Evolutionary conservation across 1,284 basidiomycete species (phyloP).

Genomic region (Papiliotrema nemorosa): DNA sequence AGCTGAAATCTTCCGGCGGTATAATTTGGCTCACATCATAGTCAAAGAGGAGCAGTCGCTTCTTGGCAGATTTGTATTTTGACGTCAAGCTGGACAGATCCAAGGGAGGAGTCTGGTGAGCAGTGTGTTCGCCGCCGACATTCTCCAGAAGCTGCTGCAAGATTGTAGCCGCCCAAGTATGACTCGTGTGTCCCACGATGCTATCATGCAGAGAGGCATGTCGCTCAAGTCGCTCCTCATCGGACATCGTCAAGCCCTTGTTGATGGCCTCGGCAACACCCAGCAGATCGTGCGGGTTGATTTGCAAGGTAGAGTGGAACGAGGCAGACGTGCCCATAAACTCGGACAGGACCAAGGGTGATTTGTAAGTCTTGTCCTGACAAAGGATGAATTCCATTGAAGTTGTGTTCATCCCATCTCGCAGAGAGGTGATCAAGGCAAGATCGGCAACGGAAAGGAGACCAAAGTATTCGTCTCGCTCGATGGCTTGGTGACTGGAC

Average conservation of each 20-base stretch:
- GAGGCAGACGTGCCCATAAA: conserved; percentile 82
- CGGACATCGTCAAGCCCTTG: conserved; percentile 75
- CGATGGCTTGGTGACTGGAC: conserved; percentile 86
- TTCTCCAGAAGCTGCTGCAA: conserved; percentile 83
- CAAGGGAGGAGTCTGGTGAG: conserved; percentile 81
- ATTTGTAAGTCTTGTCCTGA: conserved; percentile 72
- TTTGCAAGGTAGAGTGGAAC: conserved; percentile 47
- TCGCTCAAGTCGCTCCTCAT: conserved; percentile 70
- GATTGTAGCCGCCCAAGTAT: conserved; percentile 91
- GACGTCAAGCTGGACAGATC: conserved; percentile 62
- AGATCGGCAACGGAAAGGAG: conserved; percentile 92
- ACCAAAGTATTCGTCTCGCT: conserved; percentile 97
- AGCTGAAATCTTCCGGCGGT: conserved; percentile 2
- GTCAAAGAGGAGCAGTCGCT: conserved; percentile 90
- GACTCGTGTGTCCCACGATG: conserved; percentile 89
- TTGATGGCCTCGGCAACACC: conserved; percentile 95
- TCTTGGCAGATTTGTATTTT: conserved; percentile 69
- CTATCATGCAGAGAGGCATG: conserved; percentile 75
- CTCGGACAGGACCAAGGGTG: conserved; percentile 85
- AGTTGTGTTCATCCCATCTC: conserved; percentile 99
- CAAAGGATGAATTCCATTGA: conserved; percentile 97
- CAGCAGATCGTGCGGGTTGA: conserved; percentile 55
- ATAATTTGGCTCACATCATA: conserved; percentile 68
- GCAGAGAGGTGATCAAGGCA: conserved; percentile 89
- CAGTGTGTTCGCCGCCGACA: conserved; percentile 74